Base-by-base conservation (phyloP, 768 basidiomycete species). In the Termitomyces sp. region DNA sequence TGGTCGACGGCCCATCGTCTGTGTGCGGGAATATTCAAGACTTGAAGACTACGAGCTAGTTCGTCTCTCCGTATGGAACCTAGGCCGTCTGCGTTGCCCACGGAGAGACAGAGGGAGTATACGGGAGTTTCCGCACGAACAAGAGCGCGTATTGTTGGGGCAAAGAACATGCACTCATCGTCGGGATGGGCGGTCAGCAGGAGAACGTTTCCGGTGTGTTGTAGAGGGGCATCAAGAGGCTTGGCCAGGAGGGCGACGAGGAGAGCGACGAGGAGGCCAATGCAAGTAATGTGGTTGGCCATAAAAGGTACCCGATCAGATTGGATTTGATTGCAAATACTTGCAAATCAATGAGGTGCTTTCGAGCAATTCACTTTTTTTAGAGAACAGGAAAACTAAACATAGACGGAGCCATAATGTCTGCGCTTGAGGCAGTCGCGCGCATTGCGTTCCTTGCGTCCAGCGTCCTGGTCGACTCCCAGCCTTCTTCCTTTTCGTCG, bases 81-180 rank as follows among this genome's bases (percentile, higher is more conserved):
- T 1, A 91, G 73, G 1, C 92, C 91, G 50, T 88, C 85, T 14
- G 89, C 87, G 66, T 96, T 79, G 17, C 94, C 94, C 21, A 71
- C 74, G 5, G 91, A 94, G 53, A 98, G 66, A 57, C 91, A 94
- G 17, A 95, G 66, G 0, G 82, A 88, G 60, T 74, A 81, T 0
- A 41, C 52, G 41, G 30, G 48, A 33, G 44, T 63, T 59, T 53
- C 33, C 48, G 65, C 44, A 30, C 55, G 52, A 30, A 28, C 41
- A 61, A 94, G 75, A 2, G 80, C 76, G 33, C 86, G 71, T 14
- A 96, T 68, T 0, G 91, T 94, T 0, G 94, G 94, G 3, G 86
- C 85, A 68, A 98, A 98, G 78, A 98, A 98, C 79, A 95, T 82
- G 68, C 85, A 86, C 73, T 97, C 94, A 67, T 98, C 94, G 67